Base-by-base conservation (phyloP, 2,329 filamentous ascomycete species). In the Paecilomyces formosus region DNA sequence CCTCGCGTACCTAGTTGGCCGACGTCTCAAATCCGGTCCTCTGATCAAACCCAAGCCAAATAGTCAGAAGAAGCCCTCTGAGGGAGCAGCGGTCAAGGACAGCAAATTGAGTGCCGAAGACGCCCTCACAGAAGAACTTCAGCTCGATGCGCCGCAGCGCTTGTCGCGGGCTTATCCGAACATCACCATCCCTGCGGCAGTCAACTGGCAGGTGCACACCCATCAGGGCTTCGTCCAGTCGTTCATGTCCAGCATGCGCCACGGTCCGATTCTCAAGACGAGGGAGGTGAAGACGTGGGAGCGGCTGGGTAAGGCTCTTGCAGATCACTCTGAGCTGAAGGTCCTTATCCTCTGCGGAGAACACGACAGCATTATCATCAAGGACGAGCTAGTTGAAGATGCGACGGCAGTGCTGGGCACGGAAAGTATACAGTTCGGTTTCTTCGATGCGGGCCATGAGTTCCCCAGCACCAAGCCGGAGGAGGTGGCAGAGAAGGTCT, bases 211-310 rank as follows among this genome's bases (percentile, higher is more conserved):
- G 72, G 74, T 90, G 21, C 75, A 79, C 35, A 68, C 82, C 28
- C 88, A 93, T 68, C 67, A 71, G 1, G 90, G 88, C 0, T 92
- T 90, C 66, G 77, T 90, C 4, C 77, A 79, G 2, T 83, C 88
- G 0, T 92, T 92, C 66, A 81, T 91, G 66, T 88, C 85, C 58
- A 85, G 83, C 30, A 87, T 93, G 64, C 81, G 85, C 21, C 75
- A 88, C 66, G 87, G 86, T 1, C 90, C 89, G 0, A 85, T 92
- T 22, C 84, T 87, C 61, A 80, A 81, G 12, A 82, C 88, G 62
- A 66, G 69, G 2, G 69, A 75, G 58, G 80, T 85, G 57, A 77
- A 79, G 39, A 78, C 84, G 50, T 93, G 88, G 89, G 69, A 69
- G 24, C 72, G 77, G 1, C 76, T 92, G 31, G 80, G 82, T 0